phyloP scores from a whole-genome alignment of 805 yeast genomes.

The Metschnikowia gelsemii region DNA sequence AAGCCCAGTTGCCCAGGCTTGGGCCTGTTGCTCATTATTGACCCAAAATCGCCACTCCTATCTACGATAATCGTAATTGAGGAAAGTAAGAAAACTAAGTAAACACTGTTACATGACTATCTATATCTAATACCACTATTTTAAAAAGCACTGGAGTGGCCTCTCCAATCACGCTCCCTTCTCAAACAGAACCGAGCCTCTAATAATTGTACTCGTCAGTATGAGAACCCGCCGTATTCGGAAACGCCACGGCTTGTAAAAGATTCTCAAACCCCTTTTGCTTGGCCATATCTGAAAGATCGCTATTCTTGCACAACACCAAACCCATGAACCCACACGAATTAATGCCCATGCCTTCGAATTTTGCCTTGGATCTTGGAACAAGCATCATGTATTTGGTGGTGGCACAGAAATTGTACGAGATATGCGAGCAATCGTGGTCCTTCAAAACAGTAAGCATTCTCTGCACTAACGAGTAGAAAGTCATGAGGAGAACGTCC shows the following conservation, averaged over 20 bases:
- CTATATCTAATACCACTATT: too few relatives aligned
- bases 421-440: constrained; percentile 43
- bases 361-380: constrained; percentile 68
- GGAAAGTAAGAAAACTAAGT: too few relatives aligned
- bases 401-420: constrained; percentile 82
- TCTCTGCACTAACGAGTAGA: constrained; percentile 70
- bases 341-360: constrained; percentile 63
- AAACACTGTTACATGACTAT: too few relatives aligned
- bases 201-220: constrained; percentile 68
- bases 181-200: too few relatives aligned
- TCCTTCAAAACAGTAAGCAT: constrained; percentile 66
- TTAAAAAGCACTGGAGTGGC: too few relatives aligned
- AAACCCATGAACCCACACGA: constrained; percentile 81
- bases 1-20: too few relatives aligned
- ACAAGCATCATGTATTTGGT: constrained; percentile 79
- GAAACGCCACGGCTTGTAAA: constrained; percentile 66
- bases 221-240: constrained; percentile 54
- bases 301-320: constrained; percentile 68
- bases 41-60: too few relatives aligned
- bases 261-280: constrained; percentile 50
- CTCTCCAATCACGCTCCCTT: too few relatives aligned
- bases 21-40: too few relatives aligned
- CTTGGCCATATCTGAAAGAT: constrained; percentile 47
- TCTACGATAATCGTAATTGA: too few relatives aligned
- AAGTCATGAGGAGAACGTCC: constrained; percentile 64